Conservation (phyloP, 2,329 filamentous ascomycete species). For the Rugonectria rugulosa region DNA sequence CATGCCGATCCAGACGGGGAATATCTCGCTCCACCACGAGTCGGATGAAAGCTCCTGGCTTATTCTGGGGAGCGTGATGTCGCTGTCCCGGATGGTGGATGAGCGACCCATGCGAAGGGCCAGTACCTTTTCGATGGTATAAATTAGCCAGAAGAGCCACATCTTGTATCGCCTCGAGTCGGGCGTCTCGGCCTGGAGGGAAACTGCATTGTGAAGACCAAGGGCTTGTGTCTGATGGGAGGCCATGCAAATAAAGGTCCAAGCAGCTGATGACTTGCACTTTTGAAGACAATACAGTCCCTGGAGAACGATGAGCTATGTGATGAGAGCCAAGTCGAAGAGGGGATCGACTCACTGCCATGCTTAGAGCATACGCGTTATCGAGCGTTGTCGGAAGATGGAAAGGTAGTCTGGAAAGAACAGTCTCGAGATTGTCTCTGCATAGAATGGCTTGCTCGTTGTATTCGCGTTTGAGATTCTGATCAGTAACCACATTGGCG, state of each 20-base stretch:
- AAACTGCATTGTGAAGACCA: slow-evolving; percentile 29
- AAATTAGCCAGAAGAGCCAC: slow-evolving; percentile 38
- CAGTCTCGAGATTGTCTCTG: slow-evolving; percentile 31
- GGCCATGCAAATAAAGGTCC: slow-evolving; percentile 32
- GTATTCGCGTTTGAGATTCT: slow-evolving; percentile 18
- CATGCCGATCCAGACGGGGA: slow-evolving; percentile 26
- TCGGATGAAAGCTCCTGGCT: not conserved
- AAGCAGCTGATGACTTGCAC: slow-evolving; percentile 30
- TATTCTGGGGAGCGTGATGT: slow-evolving; percentile 33
- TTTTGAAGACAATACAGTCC: slow-evolving; percentile 28
- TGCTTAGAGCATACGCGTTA: slow-evolving; percentile 22
- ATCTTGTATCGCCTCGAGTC: slow-evolving; percentile 19
- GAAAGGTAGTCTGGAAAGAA: slow-evolving; percentile 30
- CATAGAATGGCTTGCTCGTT: slow-evolving; percentile 23
- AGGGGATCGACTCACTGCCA: slow-evolving; percentile 26
- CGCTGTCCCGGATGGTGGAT: slow-evolving; percentile 36
- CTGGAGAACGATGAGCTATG: not conserved
- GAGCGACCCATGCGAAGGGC: slow-evolving; percentile 37
- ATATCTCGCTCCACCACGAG: not conserved
- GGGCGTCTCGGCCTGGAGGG: slow-evolving; percentile 15
- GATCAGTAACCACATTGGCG: slow-evolving; percentile 13
- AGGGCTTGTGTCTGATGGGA: slow-evolving; percentile 29
- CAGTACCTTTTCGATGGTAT: slow-evolving; percentile 35
- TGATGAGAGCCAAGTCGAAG: no score
- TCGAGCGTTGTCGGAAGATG: slow-evolving; percentile 28